Evolutionary conservation across 108 stramenopile genomes (phyloP), one percentile per base, ranked within the genome.

Genomic region (Skeletonema potamos): DNA sequence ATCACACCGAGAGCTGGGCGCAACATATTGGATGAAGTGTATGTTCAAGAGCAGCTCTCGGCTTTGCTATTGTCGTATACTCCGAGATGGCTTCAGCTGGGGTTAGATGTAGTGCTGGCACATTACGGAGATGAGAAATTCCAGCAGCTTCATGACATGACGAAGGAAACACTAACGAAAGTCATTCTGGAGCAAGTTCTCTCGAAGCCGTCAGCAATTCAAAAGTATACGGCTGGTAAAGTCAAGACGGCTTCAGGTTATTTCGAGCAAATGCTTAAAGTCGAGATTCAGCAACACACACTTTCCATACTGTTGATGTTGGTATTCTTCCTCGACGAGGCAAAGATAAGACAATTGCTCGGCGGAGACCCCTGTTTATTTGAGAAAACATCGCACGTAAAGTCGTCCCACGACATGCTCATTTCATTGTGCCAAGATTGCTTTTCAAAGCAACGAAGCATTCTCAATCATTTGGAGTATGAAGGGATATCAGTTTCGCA

Each of bases 71-170:
- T 95, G 26, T 92, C 95, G 26, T 99, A 98, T 66, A 74, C 94
- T 2, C 83, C 80, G 6, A 87, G 87, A 32, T 99, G 97, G 97
- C 88, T 98, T 34, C 78, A 83, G 34, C 43, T 97, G 27, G 97
- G 96, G 0, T 81, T 99, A 70, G 93, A 96, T 28, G 88, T 91
- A 8, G 84, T 97, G 54, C 88, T 97, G 56, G 96, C 87, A 5
- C 87, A 90, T 66, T 37, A 55, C 20, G 84, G 92, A 30, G 63
- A 68, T 33, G 73, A 78, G 62, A 44, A 9, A 17, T 20, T 30
- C 4, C 28, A 62, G 62, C 85, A 73, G 68, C 64, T 11, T 44
- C 58, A 57, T 6, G 79, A 24, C 68, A 54, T 32, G 10, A 81
- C 84, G 79, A 76, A 80, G 65, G 54, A 64, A 22, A 26, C 77